Base-by-base conservation (phyloP, 441 rosid species). In the Brassica hybrid region DNA sequence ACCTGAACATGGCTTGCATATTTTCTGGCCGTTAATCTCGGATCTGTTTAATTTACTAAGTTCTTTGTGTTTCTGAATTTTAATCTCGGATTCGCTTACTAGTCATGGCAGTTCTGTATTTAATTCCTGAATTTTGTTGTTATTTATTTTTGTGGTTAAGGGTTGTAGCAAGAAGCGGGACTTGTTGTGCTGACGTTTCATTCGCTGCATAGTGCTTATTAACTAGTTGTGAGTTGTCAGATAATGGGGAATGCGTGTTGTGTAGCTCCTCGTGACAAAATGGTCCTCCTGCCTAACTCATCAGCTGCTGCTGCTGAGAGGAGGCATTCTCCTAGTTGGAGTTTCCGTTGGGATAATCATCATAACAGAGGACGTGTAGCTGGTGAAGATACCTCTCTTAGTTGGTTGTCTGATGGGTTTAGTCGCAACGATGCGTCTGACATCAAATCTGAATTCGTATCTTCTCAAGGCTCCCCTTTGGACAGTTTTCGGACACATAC, bases 161-260 rank as follows among this genome's bases (percentile, higher is more conserved):
- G 75, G 75, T 54, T 63, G 72, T 63, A 34, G 68, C 54, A 3
- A 72, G 73, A 34, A 57, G 27, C 23, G 17, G 16, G 63, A 54
- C 23, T 60, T 66, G 67, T 69, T 63, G 54, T 9, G 3, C 43
- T 36, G 43, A 9, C 41, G 41, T 34, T 34, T 34, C 41, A 34
- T 34, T 34, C 41, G 7, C 0, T 52, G 58, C 58, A 14, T 50
- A 50, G 45, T 56, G 74, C 59, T 79, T 60, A 61, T 18, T 73
- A 36, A 1, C n/a, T 41, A 11, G 64, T 67, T 73, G 25, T 34
- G 41, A 67, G 70, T 36, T 70, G 1, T 12, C 13, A 68, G 84
- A 74, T 73, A 43, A 96, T 96, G 99, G 99, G 99, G 59, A 86
- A 91, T 72, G 93, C 94, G 67, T 96, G 98, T 71, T 96, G 99